Evolutionary conservation across 441 rosid species (phyloP), one percentile per base, ranked within the genome.

Genomic region (Populus hybrid): DNA sequence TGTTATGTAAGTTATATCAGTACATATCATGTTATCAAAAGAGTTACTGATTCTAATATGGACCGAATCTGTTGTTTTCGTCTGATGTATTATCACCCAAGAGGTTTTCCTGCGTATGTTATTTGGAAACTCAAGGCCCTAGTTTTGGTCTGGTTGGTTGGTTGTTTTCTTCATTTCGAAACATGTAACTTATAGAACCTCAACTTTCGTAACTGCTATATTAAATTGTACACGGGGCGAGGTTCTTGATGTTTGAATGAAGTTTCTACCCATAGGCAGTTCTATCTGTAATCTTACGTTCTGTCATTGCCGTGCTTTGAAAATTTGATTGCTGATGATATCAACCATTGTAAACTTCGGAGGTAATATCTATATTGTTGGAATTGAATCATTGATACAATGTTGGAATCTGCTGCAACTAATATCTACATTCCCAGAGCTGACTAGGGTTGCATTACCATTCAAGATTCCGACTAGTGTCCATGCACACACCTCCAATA

Each of bases 1-100:
- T 86, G 80, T 86, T 82, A 78, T 86, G 85, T 81, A 80, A 82
- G 80, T 76, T 77, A 77, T 57, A 70, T 82, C 53, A 57, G 79
- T 77, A 75, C 80, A 79, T 79, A 78, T 69, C 75, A 67, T 85
- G 88, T 84, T 75, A 79, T 76, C n/a, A 68, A 53, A 84, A 76
- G 84, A 85, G 76, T 75, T 79, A 61, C 35, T 69, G 78, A 84
- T 76, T 81, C 78, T 75, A 75, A 38, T 35, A 16, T 81, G 87
- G 81, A 81, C 82, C 75, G 67, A 38, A 35, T 67, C 50, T 64
- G 77, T 75, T 78, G 79, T 73, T 67, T 71, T 61, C 28, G 42
- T 67, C 75, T 68, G 72, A 77, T 53, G 63, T 74, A 28, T 71
- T 69, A 8, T 57, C 74, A 69, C 84, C 68, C 68, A 38, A 68